Evolutionary conservation across 495 filamentous ascomycete species (phyloP), one percentile per base, ranked within the genome.

Genomic region (Talaromyces wortmannii): DNA sequence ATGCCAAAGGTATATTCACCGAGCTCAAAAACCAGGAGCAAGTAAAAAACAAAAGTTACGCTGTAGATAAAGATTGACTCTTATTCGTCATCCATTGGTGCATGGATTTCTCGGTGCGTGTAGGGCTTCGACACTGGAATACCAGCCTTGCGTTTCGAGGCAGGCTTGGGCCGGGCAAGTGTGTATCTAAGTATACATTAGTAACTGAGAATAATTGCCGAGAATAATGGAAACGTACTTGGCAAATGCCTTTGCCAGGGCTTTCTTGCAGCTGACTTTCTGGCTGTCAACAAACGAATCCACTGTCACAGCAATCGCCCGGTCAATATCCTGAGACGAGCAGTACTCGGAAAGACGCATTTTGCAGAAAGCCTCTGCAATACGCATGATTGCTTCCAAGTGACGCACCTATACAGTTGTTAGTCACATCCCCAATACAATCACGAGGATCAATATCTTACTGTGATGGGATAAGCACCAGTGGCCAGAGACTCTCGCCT

Each of bases 181-280:
- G 75, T 78, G 58, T 78, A 78, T 57, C 74, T 77, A 48, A 32
- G 50, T 23, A 52, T 31, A 13, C 6, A 29, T 23, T 29, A 31
- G 17, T 15, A 16, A 48, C 13, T 12, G 10, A 17, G 5, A 36
- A 45, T 5, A 50, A 29, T 43, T 33, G 15, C 29, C 11, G 55
- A 48, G 32, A 40, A 49, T 10, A 48, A 50, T n/a, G 31, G 56
- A 50, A 17, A 74, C 74, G 59, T 96, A 99, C 81, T 99, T 99
- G 57, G 95, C 92, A 82, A 99, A 99, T 13, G 95, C 92, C 55
- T 95, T 79, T 10, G 90, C 90, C 52, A 99, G 82, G 31, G 94
- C 91, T 80, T 96, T 97, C 84, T 97, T 99, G 74, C 88, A 91
- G 76, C 87, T 92, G 61, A 97, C 85, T 75, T 99, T 99, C 70